Percentiles rank a stretch among this genome's conserved stretches.
Evolutionary conservation across 2,329 filamentous ascomycete genomes (phyloP).

Genomic region (Ascochyta viciae-villosae): DNA sequence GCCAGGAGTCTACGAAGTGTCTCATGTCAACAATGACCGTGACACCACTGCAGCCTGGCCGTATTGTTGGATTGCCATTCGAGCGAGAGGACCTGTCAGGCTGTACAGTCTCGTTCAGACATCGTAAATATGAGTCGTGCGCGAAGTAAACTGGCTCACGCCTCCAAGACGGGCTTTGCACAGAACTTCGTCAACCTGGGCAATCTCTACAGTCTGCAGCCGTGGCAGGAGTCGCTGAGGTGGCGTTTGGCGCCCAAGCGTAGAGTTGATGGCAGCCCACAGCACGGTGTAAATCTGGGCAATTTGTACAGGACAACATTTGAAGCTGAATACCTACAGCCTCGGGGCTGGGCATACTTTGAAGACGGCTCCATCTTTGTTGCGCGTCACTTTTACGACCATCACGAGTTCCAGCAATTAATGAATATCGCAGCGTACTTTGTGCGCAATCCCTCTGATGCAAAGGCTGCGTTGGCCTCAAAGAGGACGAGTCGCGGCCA

Average conservation of each 20-base stretch:
- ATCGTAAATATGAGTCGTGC: neutral
- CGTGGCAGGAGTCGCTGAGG: neutral
- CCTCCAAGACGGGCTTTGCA: neutral
- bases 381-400: conserved; percentile 12
- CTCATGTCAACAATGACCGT: neutral
- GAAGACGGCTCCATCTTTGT: conserved; percentile 34
- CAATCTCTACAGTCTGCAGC: conserved; percentile 8
- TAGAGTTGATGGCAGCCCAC: neutral
- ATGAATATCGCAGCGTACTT: conserved; percentile 26
- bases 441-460: conserved; percentile 13
- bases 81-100: neutral
- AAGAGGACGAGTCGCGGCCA: neutral
- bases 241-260: neutral
- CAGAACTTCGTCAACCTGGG: conserved; percentile 25
- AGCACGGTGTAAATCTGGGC: conserved; percentile 1
- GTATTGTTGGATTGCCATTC: neutral
- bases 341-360: conserved; percentile 29
- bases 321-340: neutral
- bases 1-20: neutral
- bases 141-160: neutral
- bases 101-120: neutral
- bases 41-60: neutral
- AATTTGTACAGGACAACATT: neutral
- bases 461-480: neutral
- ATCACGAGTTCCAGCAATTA: conserved; percentile 23